phyloP scores from a whole-genome alignment of 139 green algal genomes.

The Chlorella sp. region DNA sequence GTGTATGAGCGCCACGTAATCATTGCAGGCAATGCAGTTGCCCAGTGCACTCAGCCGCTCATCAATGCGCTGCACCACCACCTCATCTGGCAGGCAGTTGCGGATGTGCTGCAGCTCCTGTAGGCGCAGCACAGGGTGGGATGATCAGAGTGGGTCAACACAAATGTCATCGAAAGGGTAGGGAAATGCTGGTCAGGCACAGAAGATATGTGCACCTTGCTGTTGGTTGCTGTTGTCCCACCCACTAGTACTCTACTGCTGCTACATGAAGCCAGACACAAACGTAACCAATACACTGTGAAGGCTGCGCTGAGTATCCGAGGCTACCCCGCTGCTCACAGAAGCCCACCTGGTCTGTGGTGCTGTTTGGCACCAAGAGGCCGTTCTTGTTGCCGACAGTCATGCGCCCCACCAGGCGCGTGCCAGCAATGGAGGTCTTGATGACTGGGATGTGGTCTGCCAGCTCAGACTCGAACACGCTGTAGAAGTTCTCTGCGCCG shows the following conservation, averaged over 20 bases:
- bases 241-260: too few species aligned
- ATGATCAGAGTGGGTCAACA: too few species aligned
- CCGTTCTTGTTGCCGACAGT: conserved; percentile 96
- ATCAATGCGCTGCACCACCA: conserved; percentile 96
- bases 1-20: conserved; percentile 97
- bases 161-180: too few species aligned
- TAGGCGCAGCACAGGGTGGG: too few species aligned
- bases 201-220: too few species aligned
- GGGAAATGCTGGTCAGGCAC: too few species aligned
- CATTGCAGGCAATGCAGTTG: conserved; percentile 98
- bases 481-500: conserved; percentile 98
- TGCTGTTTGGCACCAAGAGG: conserved; percentile 91
- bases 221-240: too few species aligned
- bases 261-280: too few species aligned
- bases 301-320: too few species aligned
- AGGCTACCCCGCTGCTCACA: too few species aligned
- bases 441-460: conserved; percentile 96
- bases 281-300: too few species aligned
- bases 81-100: conserved; percentile 94
- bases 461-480: conserved; percentile 95
- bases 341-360: conserved; percentile 92
- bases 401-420: conserved; percentile 88
- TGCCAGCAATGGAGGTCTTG: conserved; percentile 85
- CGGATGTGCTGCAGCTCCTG: conserved; percentile 96
- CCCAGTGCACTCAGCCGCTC: conserved; percentile 94